A percentile compares a stretch with the other conserved stretches of the same genome.
phyloP scores from a whole-genome alignment of 495 filamentous ascomycete species.

The Staphylotrichum tortipilum region DNA sequence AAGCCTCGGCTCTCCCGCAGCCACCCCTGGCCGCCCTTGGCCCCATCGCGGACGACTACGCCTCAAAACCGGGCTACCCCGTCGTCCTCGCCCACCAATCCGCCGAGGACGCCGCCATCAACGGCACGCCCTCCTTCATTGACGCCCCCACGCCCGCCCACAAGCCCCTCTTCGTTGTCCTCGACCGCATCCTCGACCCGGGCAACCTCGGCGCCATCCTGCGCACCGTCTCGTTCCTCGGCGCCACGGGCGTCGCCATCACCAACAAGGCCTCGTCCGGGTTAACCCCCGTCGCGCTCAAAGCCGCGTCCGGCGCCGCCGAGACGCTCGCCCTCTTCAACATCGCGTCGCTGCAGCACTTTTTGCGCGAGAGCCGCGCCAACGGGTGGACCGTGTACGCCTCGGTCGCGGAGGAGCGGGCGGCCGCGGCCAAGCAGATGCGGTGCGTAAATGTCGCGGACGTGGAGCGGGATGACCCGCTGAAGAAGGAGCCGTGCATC shows the following conservation, averaged over 20 bases:
- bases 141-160: conserved; percentile 36
- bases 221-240: conserved; percentile 76
- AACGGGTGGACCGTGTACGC: conserved; percentile 82
- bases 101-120: conserved; percentile 60
- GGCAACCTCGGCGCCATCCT: conserved; percentile 87
- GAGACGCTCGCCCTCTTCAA: conserved; percentile 66
- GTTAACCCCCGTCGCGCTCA: conserved; percentile 66
- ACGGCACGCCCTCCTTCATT: conserved; percentile 47
- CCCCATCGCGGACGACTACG: conserved; percentile 30
- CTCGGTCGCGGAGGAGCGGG: conserved; percentile 47
- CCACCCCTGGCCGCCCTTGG: conserved; percentile 57
- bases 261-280: conserved; percentile 60
- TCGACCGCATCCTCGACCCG: conserved; percentile 80
- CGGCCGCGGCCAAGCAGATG: conserved; percentile 22
- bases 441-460: conserved; percentile 24
- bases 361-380: conserved; percentile 49
- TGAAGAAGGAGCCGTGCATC: conserved; percentile 56
- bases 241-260: conserved; percentile 65
- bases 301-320: conserved; percentile 77
- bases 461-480: conserved; percentile 38
- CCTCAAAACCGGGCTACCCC: conserved; percentile 16
- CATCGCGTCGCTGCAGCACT: too few species aligned
- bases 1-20: conserved; percentile 73
- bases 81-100: conserved; percentile 53
- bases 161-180: conserved; percentile 68